Conservation (phyloP, 768 basidiomycete species). For the Jaapia argillacea region DNA sequence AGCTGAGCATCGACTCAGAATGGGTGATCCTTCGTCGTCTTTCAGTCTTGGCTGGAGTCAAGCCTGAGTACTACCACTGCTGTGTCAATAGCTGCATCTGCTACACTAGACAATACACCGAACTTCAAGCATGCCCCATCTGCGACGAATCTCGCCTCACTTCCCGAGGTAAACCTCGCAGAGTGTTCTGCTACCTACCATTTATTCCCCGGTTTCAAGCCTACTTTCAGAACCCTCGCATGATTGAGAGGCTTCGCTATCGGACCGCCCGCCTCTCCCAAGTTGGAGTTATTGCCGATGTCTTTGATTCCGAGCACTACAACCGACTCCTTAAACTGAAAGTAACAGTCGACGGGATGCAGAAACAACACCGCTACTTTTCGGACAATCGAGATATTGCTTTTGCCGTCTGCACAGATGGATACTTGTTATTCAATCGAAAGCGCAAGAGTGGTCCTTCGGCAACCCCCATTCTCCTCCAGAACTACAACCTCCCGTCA, state of each 20-base stretch:
- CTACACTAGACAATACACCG: constrained; percentile 15
- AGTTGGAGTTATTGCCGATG: not conserved
- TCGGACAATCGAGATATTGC: not conserved
- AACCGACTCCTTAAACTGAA: not conserved
- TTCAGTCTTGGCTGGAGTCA: constrained; percentile 16
- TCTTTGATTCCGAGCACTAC: not conserved
- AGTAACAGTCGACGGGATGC: not conserved
- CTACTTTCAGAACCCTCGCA: constrained; percentile 6
- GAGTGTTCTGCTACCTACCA: constrained; percentile 18
- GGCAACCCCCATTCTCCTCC: not conserved
- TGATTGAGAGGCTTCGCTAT: not conserved
- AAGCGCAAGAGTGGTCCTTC: not conserved
- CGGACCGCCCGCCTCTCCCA: not conserved
- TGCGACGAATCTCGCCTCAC: constrained; percentile 12
- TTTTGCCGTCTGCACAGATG: not conserved
- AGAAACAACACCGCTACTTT: not conserved
- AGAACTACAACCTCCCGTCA: not conserved
- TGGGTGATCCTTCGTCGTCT: constrained; percentile 16
- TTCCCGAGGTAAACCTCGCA: constrained; percentile 4
- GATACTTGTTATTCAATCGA: not conserved
- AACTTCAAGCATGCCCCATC: constrained; percentile 8
- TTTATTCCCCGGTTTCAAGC: constrained; percentile 19
- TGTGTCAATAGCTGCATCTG: constrained; percentile 25
- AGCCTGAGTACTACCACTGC: constrained; percentile 18
- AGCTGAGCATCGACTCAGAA: constrained; percentile 16